A percentile compares a stretch with the other conserved stretches of the same genome.
Evolutionary conservation across 1,284 basidiomycete species (phyloP).

Genomic region (Sphagnurus paluster): DNA sequence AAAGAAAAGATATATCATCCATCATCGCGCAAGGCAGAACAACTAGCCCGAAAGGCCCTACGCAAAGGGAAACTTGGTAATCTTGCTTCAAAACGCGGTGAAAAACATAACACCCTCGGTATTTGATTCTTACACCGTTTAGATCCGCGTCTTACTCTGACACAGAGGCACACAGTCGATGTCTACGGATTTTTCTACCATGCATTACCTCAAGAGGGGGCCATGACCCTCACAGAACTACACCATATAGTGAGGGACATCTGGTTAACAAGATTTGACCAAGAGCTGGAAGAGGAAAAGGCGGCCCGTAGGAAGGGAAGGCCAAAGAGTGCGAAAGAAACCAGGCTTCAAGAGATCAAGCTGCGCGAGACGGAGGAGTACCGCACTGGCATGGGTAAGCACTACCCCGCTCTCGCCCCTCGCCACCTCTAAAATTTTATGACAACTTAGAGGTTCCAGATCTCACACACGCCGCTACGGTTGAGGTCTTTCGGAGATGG

Average conservation of each 20-base stretch:
- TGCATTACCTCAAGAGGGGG: constrained; percentile 64
- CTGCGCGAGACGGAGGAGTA: constrained; percentile 72
- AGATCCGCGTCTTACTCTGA: constrained; percentile 5
- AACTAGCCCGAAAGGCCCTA: constrained; percentile 71
- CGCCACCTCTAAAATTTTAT: constrained; percentile 11
- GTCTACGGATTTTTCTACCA: constrained; percentile 81
- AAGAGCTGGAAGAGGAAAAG: constrained; percentile 64
- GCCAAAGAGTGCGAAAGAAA: constrained; percentile 72
- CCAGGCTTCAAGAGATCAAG: constrained; percentile 73
- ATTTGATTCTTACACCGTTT: constrained; percentile 16
- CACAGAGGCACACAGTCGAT: constrained; percentile 48
- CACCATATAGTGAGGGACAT: constrained; percentile 68
- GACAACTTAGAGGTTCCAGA: constrained; percentile 85
- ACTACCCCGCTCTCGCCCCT: neutral
- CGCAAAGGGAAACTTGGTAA: constrained; percentile 71
- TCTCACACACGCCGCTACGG: constrained; percentile 73
- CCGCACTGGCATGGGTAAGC: constrained; percentile 80
- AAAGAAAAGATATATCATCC: constrained; percentile 82
- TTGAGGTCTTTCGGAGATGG: constrained; percentile 76
- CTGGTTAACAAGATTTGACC: constrained; percentile 77
- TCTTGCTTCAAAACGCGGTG: constrained; percentile 51
- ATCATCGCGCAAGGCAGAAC: constrained; percentile 79
- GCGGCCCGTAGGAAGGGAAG: constrained; percentile 71
- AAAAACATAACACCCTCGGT: constrained; percentile 62
- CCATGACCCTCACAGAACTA: constrained; percentile 66